Conservation (phyloP, 352 stramenopile genomes). For the Salisapilia sapeloensis region DNA sequence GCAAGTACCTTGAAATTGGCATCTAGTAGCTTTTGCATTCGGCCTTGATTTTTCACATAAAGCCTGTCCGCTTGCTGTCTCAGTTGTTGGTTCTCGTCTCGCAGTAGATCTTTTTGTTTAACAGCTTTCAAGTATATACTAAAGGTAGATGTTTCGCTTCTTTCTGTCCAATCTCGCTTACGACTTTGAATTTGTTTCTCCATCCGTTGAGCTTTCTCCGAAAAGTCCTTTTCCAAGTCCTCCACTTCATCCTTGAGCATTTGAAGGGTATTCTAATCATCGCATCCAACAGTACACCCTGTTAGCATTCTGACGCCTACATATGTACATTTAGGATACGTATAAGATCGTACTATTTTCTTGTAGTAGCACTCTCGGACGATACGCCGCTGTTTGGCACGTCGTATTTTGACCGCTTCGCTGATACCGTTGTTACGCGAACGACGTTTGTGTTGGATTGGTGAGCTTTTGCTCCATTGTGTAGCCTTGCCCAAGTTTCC, state of each 20-base stretch:
- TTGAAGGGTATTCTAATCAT: conserved; percentile 41
- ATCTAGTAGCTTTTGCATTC: conserved; percentile 36
- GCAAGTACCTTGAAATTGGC: conserved; percentile 22
- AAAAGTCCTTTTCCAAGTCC: conserved; percentile 18
- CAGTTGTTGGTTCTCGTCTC: conserved; percentile 45
- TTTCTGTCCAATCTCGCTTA: conserved; percentile 1
- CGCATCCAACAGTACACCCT: conserved; percentile 1
- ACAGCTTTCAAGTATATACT: conserved; percentile 23
- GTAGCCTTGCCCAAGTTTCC: no score
- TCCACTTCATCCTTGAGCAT: conserved; percentile 30
- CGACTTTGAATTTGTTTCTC: conserved; percentile 7
- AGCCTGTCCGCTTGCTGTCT: conserved; percentile 44
- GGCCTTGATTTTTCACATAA: conserved; percentile 68
- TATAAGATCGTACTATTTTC: conserved; percentile 39
- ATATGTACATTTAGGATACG: neutral
- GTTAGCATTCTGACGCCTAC: conserved; percentile 5
- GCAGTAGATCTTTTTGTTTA: conserved; percentile 29
- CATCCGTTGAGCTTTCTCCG: conserved; percentile 11
- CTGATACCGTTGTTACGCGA: no score
- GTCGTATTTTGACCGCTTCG: no score
- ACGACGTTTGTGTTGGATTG: neutral
- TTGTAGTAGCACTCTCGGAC: conserved; percentile 69
- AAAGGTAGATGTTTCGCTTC: conserved; percentile 11
- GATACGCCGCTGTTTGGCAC: conserved; percentile 49
- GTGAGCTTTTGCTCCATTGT: no score